These are phyloP conservation scores for Vitis hybrid DNA, from an alignment of 177 flowering plant species.

Conservation along the genomic window DNA sequence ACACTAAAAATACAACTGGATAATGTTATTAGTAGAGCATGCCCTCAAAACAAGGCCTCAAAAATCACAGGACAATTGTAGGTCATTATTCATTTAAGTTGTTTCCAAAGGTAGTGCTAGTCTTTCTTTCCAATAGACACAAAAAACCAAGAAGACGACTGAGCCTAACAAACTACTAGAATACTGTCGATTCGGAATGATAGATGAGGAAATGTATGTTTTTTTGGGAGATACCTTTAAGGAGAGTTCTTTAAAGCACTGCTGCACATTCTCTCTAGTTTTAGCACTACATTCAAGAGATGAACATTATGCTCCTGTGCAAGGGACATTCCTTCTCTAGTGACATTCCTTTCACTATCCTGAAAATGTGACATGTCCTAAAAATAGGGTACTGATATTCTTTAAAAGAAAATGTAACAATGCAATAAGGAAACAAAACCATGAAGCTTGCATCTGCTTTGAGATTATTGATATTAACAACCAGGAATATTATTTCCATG, in stretches of 20 bases:
- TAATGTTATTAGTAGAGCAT: too few relatives aligned
- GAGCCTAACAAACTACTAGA: too few relatives aligned
- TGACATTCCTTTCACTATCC: slow-evolving; percentile 77
- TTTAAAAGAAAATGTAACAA: too few relatives aligned
- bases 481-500: neutral
- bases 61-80: too few relatives aligned
- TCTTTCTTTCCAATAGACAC: too few relatives aligned
- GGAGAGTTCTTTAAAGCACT: slow-evolving; percentile 72
- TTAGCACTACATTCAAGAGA: slow-evolving; percentile 93
- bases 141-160: too few relatives aligned
- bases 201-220: too few relatives aligned
- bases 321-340: slow-evolving; percentile 72
- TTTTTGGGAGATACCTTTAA: slow-evolving; percentile 49
- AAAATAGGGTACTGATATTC: neutral
- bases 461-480: neutral
- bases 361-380: slow-evolving; percentile 21
- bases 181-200: too few relatives aligned
- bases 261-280: slow-evolving; percentile 68
- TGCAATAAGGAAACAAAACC: neutral
- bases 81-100: too few relatives aligned
- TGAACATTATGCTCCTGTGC: slow-evolving; percentile 61
- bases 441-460: neutral
- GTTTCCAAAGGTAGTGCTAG: too few relatives aligned
- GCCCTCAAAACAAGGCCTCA: too few relatives aligned
- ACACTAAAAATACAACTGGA: too few relatives aligned